Evolutionary conservation across 2,329 filamentous ascomycete species (phyloP).

Genomic region (Talaromyces albobiverticillius): DNA sequence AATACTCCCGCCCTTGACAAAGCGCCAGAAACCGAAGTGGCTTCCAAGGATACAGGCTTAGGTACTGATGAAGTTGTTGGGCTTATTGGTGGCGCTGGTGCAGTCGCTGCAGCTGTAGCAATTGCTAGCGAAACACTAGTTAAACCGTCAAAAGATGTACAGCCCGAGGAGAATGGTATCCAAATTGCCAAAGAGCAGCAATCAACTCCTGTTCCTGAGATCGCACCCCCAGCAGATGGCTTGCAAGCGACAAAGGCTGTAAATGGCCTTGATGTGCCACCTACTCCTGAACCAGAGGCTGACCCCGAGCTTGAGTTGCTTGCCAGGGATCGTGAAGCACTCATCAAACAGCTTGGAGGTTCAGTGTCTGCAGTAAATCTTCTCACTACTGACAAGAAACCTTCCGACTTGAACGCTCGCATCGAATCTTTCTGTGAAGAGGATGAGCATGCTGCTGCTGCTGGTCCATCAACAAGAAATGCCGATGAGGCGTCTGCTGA

Average conservation of each 20-base stretch:
- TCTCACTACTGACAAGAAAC: conserved; percentile 73
- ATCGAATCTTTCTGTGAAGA: conserved; percentile 16
- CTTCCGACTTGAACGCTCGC: conserved; percentile 77
- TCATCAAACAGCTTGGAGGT: conserved; percentile 28
- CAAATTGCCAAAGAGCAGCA: conserved; percentile 2
- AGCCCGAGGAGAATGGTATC: conserved; percentile 14
- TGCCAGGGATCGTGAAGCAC: conserved; percentile 31
- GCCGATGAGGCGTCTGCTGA: conserved; percentile 6
- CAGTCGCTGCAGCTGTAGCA: conserved; percentile 12
- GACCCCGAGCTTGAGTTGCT: conserved; percentile 30
- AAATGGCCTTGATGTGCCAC: conserved; percentile 20
- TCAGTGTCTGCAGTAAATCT: conserved; percentile 28
- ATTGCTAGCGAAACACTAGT: background rate
- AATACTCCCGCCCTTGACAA: background rate
- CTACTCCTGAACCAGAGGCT: conserved; percentile 30
- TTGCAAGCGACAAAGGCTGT: conserved; percentile 22
- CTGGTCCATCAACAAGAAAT: conserved; percentile 12
- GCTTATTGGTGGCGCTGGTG: conserved; percentile 8
- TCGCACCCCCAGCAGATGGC: conserved; percentile 21
- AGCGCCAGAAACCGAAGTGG: conserved; percentile 3
- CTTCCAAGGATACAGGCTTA: conserved; percentile 18
- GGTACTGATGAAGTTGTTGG: conserved; percentile 5
- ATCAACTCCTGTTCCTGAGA: conserved; percentile 7
- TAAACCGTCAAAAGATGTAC: conserved; percentile 7
- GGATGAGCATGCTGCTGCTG: background rate